These are phyloP conservation scores for Colletotrichum coccodes DNA, from an alignment of 2,329 filamentous ascomycete species.

Conservation along the genomic window DNA sequence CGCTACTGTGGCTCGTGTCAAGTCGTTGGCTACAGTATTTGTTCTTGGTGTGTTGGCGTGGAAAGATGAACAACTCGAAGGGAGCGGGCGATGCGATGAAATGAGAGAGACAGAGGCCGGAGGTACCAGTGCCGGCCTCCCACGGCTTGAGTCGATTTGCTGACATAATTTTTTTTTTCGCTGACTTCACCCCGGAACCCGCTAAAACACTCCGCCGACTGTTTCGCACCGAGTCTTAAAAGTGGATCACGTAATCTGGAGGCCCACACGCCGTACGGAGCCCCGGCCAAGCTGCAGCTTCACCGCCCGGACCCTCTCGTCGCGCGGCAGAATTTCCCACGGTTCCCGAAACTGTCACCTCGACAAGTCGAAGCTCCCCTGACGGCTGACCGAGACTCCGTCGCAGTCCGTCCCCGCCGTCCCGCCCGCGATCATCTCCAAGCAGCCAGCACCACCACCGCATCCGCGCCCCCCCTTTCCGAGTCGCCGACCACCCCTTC, in stretches of 20 bases:
- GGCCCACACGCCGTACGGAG: not conserved
- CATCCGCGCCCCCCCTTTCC: not conserved
- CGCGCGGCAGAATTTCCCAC: slow-evolving; percentile 32
- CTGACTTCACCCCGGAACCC: not conserved
- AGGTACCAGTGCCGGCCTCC: not conserved
- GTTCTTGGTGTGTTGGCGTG: not conserved
- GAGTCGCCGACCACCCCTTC: not conserved
- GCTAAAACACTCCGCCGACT: not conserved
- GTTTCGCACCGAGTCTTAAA: not conserved
- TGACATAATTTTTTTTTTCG: no score
- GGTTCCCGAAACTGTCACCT: slow-evolving; percentile 28
- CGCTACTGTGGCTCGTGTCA: no score
- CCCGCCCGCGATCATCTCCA: not conserved
- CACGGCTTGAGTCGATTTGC: not conserved
- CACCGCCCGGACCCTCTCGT: slow-evolving; percentile 22
- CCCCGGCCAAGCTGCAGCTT: not conserved
- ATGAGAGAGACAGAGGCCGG: not conserved
- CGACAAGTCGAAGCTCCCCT: slow-evolving; percentile 8
- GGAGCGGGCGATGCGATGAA: not conserved
- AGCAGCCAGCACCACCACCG: not conserved
- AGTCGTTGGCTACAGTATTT: not conserved
- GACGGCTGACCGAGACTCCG: slow-evolving; percentile 21
- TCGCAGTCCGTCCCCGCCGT: slow-evolving; percentile 4
- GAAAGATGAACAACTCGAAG: not conserved
- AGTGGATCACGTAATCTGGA: not conserved